These are phyloP conservation scores for Exophiala dermatitidis DNA, from an alignment of 2,329 filamentous ascomycete species.

Conservation along the genomic window DNA sequence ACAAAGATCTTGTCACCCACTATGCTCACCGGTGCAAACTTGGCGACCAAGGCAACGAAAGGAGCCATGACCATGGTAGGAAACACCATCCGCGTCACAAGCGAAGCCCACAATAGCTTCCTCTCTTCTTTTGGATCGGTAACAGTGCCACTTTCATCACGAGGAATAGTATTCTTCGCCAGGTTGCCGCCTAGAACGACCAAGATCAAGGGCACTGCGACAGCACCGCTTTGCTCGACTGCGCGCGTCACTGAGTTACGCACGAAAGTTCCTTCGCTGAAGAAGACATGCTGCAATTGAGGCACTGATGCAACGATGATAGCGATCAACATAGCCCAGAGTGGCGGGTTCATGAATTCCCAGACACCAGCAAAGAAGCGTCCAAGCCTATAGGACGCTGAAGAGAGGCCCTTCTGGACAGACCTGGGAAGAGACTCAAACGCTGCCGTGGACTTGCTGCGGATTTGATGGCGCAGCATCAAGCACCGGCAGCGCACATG, in stretches of 20 bases:
- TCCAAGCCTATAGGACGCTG: constrained; percentile 35
- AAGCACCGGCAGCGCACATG: constrained; percentile 19
- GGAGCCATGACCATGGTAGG: constrained; percentile 91
- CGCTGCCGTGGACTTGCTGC: constrained; percentile 26
- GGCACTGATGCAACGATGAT: constrained; percentile 86
- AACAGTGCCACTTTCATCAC: constrained; percentile 56
- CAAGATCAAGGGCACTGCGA: constrained; percentile 89
- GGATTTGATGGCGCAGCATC: constrained; percentile 21
- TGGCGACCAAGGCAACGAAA: constrained; percentile 75
- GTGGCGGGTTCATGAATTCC: constrained; percentile 96
- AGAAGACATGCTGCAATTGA: constrained; percentile 73
- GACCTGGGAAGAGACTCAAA: constrained; percentile 48
- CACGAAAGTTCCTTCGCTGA: constrained; percentile 79
- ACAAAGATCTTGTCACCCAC: constrained; percentile 97
- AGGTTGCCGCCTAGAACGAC: constrained; percentile 94
- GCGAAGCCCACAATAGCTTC: constrained; percentile 74
- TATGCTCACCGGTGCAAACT: constrained; percentile 87
- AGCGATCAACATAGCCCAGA: constrained; percentile 94
- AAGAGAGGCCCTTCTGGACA: constrained; percentile 46
- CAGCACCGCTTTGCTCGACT: constrained; percentile 73
- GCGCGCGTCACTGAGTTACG: constrained; percentile 89
- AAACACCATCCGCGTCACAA: constrained; percentile 85
- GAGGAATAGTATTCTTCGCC: constrained; percentile 78
- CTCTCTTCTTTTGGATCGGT: constrained; percentile 63
- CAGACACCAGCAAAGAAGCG: constrained; percentile 62